Evolutionary conservation across 345 rosid genomes (phyloP).

Genomic region (Erysimum cheiranthoides): DNA sequence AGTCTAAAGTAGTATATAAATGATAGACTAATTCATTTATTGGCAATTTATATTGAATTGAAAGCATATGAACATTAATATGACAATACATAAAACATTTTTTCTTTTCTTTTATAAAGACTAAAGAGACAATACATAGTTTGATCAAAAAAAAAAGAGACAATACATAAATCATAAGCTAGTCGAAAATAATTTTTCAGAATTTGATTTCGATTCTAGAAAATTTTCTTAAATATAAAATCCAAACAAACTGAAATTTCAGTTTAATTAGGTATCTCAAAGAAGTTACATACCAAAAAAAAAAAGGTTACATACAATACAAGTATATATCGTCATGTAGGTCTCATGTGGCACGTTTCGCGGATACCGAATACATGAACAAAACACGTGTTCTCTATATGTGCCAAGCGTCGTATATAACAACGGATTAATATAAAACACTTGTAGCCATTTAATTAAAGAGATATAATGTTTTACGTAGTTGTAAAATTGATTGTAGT

Average conservation of each 20-base stretch:
- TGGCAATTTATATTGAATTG: neutral
- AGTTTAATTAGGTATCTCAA: neutral
- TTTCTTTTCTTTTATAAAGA: too few species aligned
- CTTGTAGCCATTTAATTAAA: neutral
- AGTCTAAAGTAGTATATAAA: neutral
- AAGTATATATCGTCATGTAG: constrained; percentile 19
- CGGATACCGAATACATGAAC: constrained; percentile 22
- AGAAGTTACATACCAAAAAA: neutral
- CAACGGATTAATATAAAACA: constrained; percentile 1
- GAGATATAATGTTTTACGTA: neutral
- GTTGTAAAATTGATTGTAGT: neutral
- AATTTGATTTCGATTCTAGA: neutral
- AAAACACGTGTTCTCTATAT: constrained; percentile 26
- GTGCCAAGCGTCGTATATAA: constrained; percentile 12
- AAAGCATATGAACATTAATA: neutral
- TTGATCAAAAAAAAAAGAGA: neutral
- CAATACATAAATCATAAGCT: neutral
- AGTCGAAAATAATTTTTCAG: neutral
- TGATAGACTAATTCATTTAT: neutral
- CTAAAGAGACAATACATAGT: neutral
- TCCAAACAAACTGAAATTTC: neutral
- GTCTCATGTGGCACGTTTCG: constrained; percentile 31
- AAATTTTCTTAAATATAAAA: neutral
- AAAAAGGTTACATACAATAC: constrained; percentile 2
- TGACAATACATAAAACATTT: neutral